Base-by-base conservation (phyloP, 768 basidiomycete genomes). In the Mycena sanguinolenta region DNA sequence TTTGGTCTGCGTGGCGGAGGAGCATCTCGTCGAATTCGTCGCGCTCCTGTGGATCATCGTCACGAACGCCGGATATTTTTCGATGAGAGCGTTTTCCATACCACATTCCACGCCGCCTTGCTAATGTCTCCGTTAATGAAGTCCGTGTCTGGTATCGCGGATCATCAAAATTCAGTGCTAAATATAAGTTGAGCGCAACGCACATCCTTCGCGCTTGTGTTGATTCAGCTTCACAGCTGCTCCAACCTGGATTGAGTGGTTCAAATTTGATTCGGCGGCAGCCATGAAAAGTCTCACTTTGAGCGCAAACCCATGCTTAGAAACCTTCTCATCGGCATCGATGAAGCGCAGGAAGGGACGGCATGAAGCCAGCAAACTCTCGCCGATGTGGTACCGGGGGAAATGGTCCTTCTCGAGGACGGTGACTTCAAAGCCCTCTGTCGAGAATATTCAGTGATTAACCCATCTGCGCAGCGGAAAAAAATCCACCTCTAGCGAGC, bases 21-120 rank as follows among this genome's bases (percentile, higher is more conserved):
- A 92, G 82, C 23, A 92, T 70, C 16, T 88, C 79, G 74, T 92
- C 90, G 53, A 88, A 86, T 70, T 90, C 86, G 2, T 90, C 58
- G 54, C 90, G 87, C 39, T 84, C 80, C 89, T 89, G 46, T 4
- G 44, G 14, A 14, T 53, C 16, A 23, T 38, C n/a, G 16, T 39
- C 32, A 34, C 6, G 52, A 19, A 0, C 23, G 4, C 32, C 50
- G n/a, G 12, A 14, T 49, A n/a, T 27, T 7, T 21, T 8, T 5
- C 8, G 28, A 17, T n/a, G 30, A n/a, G 23, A 27, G 3, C 32
- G 42, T n/a, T 2, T 28, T 10, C 83, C 87, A 64, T 63, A 89
- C 88, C 66, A 92, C 89, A 73, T 92, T 91, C 89, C 90, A 91
- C 0, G 90, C 80, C 58, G 77, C 78, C 65, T 89, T 89, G 2